Base-by-base conservation (phyloP, 2,329 filamentous ascomycete species). In the Colletotrichum sp. region DNA sequence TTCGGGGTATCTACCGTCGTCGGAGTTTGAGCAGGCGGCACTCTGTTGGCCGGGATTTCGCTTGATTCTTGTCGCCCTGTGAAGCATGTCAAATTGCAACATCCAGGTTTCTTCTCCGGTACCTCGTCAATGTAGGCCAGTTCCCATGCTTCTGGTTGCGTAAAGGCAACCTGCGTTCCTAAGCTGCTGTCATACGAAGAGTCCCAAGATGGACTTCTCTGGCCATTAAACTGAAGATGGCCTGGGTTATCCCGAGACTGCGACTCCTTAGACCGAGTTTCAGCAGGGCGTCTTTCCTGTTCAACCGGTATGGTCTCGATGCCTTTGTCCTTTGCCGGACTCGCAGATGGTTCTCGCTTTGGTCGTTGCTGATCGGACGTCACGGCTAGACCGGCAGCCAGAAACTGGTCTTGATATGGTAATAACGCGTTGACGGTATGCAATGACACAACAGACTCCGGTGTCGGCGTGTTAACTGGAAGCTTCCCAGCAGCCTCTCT, bases 371-470 rank as follows among this genome's bases (percentile, higher is more conserved):
- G 90, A 75, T 77, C 84, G 44, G 90, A 91, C 13, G 91, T 92
- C 2, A 92, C 88, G 3, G 90, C 90, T 66, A 92, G 84, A 2
- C 90, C 90, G 70, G 89, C 90, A 72, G 86, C 86, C 72, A 83
- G 84, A 76, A 92, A 91, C 75, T 92, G 86, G 6, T 86, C 83
- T 63, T 86, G 87, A 79, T 89, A 92, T 3, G 90, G 90, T 30
- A 91, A 80, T 4, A 92, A 82, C 34, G 88, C 89, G 30, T 87
- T 85, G 22, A 92, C 84, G 3, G 91, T 92, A 75, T 87, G 86
- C 62, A 88, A 82, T 57, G 86, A 91, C 65, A 81, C 78, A n/a
- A 81, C 84, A 4, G 88, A 88, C 15, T 84, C 83, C 81, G 75
- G 83, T 65, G 86, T 87, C 6, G 88, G 84, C 2, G 86, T 87